Base-by-base conservation (phyloP, 23 red algal genomes). In the Gracilaria domingensis region DNA sequence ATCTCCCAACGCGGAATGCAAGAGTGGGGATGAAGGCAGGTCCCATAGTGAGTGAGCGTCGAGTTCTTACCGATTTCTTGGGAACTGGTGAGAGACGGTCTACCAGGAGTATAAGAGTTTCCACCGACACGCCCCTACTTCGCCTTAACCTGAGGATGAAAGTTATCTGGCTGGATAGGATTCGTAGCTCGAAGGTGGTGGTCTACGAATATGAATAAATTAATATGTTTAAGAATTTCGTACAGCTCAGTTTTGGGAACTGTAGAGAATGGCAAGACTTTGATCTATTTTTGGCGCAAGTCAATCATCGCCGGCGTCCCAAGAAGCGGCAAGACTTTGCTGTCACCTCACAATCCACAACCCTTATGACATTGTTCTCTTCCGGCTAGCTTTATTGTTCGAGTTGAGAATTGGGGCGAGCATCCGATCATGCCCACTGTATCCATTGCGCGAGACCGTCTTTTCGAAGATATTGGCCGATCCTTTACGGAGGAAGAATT, bases 341-440 rank as follows among this genome's bases (percentile, higher is more conserved):
- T 55, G 51, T 20, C 51, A 18, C 51, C 14, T 45, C 42, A 4
- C 42, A 45, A 4, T 45, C 11, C 42, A 45, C 42, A 45, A 45
- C 42, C 11, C 42, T 45, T 45, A 45, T 64, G 59, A 64, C 4
- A 12, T 30, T 24, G 8, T 13, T 18, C 32, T 69, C 33, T 69
- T 8, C 12, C 29, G 16, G 5, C 0, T 69, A 20, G 64, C 8
- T n/a, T n/a, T n/a, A 34, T 28, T 6, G 16, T 69, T 69, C 64
- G 1, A 18, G 64, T 18, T 38, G 12, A 34, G 2, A 36, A 18
- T 37, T 20, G 28, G 18, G 13, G 16, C 72, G 42, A 62, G 3
- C 2, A 64, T 14, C 30, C 39, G 16, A 65, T 6, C 53, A 99
- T 99, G 97, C 97, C 97, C 14, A 99, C 97, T 28, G 97, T 99